Base-by-base conservation (phyloP, 129 eudicot species). In the Centaurea solstitialis region DNA sequence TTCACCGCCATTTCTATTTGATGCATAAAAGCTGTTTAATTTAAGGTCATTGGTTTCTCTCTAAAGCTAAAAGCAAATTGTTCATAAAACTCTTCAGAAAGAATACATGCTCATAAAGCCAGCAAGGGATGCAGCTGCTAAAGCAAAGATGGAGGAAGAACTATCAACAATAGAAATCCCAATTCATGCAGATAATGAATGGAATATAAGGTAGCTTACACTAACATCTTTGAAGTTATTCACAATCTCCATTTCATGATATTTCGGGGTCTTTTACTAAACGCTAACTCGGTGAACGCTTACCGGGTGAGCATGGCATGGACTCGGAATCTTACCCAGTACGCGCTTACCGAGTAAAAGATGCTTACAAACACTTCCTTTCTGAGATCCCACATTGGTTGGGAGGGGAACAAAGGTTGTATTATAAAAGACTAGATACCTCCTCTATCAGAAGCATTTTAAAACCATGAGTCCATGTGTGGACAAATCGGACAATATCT, bases 111-210 rank as follows among this genome's bases (percentile, higher is more conserved):
- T 87, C 26, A 77, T 88, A 73, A 94, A 94, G 82, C 98, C 98
- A 6, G 86, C 94, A 9, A 92, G 98, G 82, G 98, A 94, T 75
- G 98, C 97, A 69, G 97, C 93, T 78, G 97, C 93, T 24, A 92
- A 85, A 89, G 98, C 94, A 73, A 94, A 89, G 86, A 84, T 88
- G 97, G 97, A 89, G 73, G 97, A 92, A 86, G 90, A 86, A 87
- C 35, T 79, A 79, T 62, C 80, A 74, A 85, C 85, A 73, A 75
- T 86, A 12, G 98, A 92, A 72, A 75, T 61, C 83, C 94, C 97
- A 23, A 53, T 94, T 77, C 98, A 94, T 86, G 86, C 70, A 17
- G 98, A 94, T 68, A 94, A 94, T 74, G 98, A 94, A 76, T 94
- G 98, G 98, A 92, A 90, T 80, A 94, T 94, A 40, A 92, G 99